These are phyloP conservation scores for Naganishia cerealis DNA, from an alignment of 1,284 basidiomycete species.

Conservation along the genomic window DNA sequence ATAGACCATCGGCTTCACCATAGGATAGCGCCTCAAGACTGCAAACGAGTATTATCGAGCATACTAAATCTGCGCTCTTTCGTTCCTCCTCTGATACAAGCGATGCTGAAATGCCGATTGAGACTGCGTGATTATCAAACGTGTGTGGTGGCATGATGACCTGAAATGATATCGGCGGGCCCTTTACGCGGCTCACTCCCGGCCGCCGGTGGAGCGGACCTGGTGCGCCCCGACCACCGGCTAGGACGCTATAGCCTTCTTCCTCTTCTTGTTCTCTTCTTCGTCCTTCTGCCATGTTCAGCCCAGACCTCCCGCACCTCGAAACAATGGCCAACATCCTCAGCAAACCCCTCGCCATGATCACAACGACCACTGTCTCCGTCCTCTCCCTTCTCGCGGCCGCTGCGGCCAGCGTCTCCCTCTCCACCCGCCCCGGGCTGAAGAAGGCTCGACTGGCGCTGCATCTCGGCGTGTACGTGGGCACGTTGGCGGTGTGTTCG, in stretches of 20 bases:
- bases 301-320: not conserved
- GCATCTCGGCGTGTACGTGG: conserved; percentile 71
- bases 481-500: conserved; percentile 70
- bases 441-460: conserved; percentile 60
- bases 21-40: too few relatives aligned
- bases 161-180: too few relatives aligned
- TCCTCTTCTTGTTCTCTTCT: not conserved
- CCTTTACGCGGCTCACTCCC: too few relatives aligned
- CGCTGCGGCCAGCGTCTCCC: not conserved
- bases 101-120: too few relatives aligned
- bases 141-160: too few relatives aligned
- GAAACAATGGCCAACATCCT: conserved; percentile 38
- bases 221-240: not conserved
- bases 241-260: not conserved
- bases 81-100: too few relatives aligned
- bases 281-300: not conserved
- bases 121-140: too few relatives aligned
- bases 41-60: too few relatives aligned
- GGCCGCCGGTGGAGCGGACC: too few relatives aligned
- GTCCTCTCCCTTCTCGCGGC: conserved; percentile 46
- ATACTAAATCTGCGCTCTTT: too few relatives aligned
- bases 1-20: too few relatives aligned
- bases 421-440: conserved; percentile 34
- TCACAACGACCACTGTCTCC: conserved; percentile 48
- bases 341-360: conserved; percentile 49